Conservation (phyloP, 768 basidiomycete genomes). For the Fistulinella prunicolor region DNA sequence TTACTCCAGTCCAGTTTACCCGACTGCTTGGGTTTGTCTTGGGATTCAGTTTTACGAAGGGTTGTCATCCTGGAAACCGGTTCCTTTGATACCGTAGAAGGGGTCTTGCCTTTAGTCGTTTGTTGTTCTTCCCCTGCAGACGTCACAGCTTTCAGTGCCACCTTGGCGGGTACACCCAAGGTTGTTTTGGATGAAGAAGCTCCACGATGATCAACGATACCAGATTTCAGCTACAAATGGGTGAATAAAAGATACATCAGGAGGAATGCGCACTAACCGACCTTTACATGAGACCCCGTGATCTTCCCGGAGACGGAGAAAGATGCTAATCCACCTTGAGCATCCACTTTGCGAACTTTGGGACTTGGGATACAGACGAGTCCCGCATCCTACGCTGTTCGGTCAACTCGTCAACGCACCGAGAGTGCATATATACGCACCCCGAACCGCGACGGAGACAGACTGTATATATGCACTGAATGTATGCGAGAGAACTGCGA, state of each 20-base stretch:
- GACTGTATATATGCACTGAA: slow-evolving; percentile 65
- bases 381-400: slow-evolving; percentile 41
- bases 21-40: slow-evolving; percentile 32
- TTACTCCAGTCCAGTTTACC: slow-evolving; percentile 66
- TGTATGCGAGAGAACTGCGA: slow-evolving; percentile 49
- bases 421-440: slow-evolving; percentile 21
- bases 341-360: slow-evolving; percentile 34
- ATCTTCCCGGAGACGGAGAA: slow-evolving; percentile 41
- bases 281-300: slow-evolving; percentile 45
- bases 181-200: slow-evolving; percentile 47
- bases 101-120: slow-evolving; percentile 22
- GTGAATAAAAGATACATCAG: background rate
- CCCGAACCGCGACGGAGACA: slow-evolving; percentile 62
- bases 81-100: slow-evolving; percentile 24
- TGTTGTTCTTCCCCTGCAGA: slow-evolving; percentile 14
- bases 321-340: slow-evolving; percentile 16
- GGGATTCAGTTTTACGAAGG: slow-evolving; percentile 17
- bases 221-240: slow-evolving; percentile 16
- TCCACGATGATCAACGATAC: slow-evolving; percentile 3
- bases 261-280: slow-evolving; percentile 16
- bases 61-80: slow-evolving; percentile 24
- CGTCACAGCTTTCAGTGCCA: slow-evolving; percentile 9
- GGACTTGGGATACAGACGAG: slow-evolving; percentile 37
- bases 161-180: slow-evolving; percentile 27
- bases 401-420: background rate